phyloP scores from a whole-genome alignment of 805 yeast species.

The Starmerella cellae region DNA sequence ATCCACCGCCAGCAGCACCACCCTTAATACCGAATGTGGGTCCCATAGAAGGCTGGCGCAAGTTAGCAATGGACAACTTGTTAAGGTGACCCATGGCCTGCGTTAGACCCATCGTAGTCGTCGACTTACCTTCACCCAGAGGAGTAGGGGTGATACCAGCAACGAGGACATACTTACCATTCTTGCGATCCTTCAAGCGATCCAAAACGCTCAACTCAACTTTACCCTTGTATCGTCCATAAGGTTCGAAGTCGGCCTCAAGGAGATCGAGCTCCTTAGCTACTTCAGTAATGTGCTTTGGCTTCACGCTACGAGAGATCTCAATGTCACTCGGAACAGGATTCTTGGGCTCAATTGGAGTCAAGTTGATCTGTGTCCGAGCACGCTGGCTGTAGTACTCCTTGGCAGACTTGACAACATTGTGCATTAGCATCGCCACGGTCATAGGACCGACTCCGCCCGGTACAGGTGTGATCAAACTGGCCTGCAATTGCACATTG shows the following conservation, averaged over 20 bases:
- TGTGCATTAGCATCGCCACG: slow-evolving; percentile 84
- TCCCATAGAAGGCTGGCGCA: slow-evolving; percentile 97
- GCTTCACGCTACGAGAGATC: slow-evolving; percentile 76
- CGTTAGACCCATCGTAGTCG: slow-evolving; percentile 89
- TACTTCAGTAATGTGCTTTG: slow-evolving; percentile 63
- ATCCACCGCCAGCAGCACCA: slow-evolving; percentile 99
- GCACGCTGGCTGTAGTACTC: slow-evolving; percentile 33
- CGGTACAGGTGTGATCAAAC: slow-evolving; percentile 85
- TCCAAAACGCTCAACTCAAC: slow-evolving; percentile 57
- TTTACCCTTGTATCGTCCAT: slow-evolving; percentile 85
- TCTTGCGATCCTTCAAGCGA: slow-evolving; percentile 47
- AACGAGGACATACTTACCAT: slow-evolving; percentile 81
- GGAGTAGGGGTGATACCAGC: slow-evolving; percentile 98
- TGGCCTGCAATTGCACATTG: slow-evolving; percentile 48
- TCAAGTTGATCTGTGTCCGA: slow-evolving; percentile 40
- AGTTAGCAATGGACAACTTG: slow-evolving; percentile 77
- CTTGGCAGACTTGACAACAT: slow-evolving; percentile 71
- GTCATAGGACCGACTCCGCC: slow-evolving; percentile 99
- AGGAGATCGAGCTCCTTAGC: slow-evolving; percentile 74
- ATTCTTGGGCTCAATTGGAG: slow-evolving; percentile 38
- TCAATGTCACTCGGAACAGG: slow-evolving; percentile 90
- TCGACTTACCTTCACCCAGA: slow-evolving; percentile 93
- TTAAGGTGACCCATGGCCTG: slow-evolving; percentile 86
- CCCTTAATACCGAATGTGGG: slow-evolving; percentile 98
- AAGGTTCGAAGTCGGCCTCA: slow-evolving; percentile 70